phyloP scores from a whole-genome alignment of 257 asterid species.

The Solanum arcanum region DNA sequence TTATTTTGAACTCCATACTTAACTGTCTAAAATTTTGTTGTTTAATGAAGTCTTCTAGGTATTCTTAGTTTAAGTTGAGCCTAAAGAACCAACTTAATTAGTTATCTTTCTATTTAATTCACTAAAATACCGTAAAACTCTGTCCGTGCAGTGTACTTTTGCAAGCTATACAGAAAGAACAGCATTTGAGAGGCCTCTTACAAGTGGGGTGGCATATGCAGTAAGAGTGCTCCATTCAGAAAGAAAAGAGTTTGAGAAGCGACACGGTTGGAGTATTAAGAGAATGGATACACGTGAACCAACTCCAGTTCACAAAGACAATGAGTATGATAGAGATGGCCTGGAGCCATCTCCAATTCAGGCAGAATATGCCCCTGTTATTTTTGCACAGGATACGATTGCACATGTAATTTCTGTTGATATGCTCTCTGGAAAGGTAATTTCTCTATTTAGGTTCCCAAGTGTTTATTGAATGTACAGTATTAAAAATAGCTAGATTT shows the following conservation, averaged over 20 bases:
- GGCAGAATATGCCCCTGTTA: slow-evolving; percentile 93
- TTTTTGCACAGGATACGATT: slow-evolving; percentile 95
- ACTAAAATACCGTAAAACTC: background rate
- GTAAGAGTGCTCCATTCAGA: slow-evolving; percentile 81
- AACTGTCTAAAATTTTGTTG: background rate
- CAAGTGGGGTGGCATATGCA: slow-evolving; percentile 98
- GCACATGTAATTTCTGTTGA: slow-evolving; percentile 92
- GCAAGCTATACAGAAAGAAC: slow-evolving; percentile 81
- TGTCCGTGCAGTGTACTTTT: slow-evolving; percentile 53
- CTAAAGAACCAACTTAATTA: background rate
- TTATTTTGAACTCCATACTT: background rate
- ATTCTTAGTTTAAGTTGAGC: background rate
- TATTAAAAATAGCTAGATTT: background rate
- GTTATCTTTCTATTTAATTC: background rate
- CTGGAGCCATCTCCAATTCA: slow-evolving; percentile 78
- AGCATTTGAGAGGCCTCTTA: slow-evolving; percentile 94
- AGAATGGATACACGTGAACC: slow-evolving; percentile 76
- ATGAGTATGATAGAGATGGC: slow-evolving; percentile 57
- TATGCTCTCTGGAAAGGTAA: slow-evolving; percentile 95
- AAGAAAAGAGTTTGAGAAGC: slow-evolving; percentile 67
- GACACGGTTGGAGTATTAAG: slow-evolving; percentile 88
- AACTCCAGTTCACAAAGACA: slow-evolving; percentile 86
- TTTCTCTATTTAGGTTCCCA: background rate
- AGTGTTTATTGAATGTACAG: background rate
- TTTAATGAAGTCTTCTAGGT: background rate